Conservation (phyloP, 208 protist species). For the Naegleria fowleri region DNA sequence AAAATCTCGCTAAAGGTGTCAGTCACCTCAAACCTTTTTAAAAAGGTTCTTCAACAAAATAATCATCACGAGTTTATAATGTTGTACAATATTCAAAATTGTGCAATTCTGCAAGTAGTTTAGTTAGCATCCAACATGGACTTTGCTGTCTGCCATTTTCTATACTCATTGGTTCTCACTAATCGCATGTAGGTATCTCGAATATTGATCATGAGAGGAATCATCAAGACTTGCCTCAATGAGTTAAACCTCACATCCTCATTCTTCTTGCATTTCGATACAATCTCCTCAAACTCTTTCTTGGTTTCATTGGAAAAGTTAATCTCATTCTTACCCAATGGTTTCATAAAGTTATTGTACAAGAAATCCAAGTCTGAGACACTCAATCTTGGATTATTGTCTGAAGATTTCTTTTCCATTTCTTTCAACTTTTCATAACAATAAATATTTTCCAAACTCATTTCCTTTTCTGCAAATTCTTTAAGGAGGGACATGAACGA, state of each 20-base stretch:
- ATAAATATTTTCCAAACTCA: background rate
- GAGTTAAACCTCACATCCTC: background rate
- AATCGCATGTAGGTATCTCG: background rate
- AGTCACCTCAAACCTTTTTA: too few relatives aligned
- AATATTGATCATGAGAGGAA: background rate
- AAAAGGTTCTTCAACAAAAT: too few relatives aligned
- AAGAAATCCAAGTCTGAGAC: background rate
- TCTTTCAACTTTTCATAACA: background rate
- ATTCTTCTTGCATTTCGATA: background rate
- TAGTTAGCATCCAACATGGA: too few relatives aligned
- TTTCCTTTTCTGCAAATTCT: background rate
- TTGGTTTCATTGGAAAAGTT: background rate
- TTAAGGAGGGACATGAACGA: background rate
- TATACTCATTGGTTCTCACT: background rate
- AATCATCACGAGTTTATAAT: too few relatives aligned
- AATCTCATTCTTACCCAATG: background rate
- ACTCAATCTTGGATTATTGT: background rate
- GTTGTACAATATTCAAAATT: too few relatives aligned
- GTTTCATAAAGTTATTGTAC: background rate
- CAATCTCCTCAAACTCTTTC: background rate
- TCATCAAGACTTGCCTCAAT: background rate
- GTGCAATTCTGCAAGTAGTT: too few relatives aligned
- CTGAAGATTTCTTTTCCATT: background rate
- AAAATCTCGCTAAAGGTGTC: too few relatives aligned
- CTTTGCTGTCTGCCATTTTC: background rate